Evolutionary conservation across 441 rosid species (phyloP).

Genomic region (Corymbia citriodora): DNA sequence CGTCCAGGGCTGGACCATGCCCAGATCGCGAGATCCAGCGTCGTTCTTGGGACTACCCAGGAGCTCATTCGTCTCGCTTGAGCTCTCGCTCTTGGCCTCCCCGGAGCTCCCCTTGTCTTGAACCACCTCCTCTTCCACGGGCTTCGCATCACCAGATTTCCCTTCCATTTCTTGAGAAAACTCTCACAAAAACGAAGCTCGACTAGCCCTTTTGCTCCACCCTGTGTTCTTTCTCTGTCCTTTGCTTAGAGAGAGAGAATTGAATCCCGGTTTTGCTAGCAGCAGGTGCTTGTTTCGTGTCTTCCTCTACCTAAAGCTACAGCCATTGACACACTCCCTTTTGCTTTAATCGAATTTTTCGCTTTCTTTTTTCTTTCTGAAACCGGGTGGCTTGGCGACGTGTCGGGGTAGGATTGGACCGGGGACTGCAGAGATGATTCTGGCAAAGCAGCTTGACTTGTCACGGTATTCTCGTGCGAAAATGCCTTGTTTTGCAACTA

Average conservation of each 20-base stretch:
- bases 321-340: neutral
- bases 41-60: neutral
- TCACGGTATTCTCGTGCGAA: neutral
- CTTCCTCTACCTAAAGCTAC: neutral
- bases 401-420: neutral
- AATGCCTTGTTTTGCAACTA: neutral
- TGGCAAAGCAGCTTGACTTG: neutral
- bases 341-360: neutral
- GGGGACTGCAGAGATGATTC: neutral
- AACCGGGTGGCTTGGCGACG: neutral
- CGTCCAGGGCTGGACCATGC: constrained; percentile 7
- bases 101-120: neutral
- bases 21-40: constrained; percentile 6
- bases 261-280: neutral
- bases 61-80: neutral
- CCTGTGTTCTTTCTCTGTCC: neutral
- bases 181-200: neutral
- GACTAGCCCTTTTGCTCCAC: neutral
- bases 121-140: neutral
- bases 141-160: neutral
- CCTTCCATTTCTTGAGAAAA: neutral
- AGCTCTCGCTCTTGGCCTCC: neutral
- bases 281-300: neutral
- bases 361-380: neutral
- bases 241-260: neutral